These are phyloP conservation scores for Amanita exitialis DNA, from an alignment of 768 basidiomycete genomes.

Conservation along the genomic window DNA sequence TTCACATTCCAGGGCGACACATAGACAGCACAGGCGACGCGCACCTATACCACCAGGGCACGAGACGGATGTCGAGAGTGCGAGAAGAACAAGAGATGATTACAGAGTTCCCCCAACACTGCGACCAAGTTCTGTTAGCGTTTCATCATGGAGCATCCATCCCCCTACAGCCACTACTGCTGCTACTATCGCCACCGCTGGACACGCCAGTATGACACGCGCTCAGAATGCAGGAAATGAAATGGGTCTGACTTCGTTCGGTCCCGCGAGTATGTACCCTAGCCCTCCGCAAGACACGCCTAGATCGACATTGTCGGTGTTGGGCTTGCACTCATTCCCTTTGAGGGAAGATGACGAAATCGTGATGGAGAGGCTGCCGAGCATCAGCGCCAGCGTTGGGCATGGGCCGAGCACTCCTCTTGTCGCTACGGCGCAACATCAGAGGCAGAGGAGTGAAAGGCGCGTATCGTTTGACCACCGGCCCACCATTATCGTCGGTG, in stretches of 20 bases:
- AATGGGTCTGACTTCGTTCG: conserved; percentile 2
- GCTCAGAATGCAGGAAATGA: background rate
- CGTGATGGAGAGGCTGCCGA: conserved; percentile 4
- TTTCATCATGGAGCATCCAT: conserved; percentile 4
- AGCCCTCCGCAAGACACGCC: conserved; percentile 2
- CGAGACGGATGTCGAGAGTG: conserved; percentile 7
- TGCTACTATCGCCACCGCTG: conserved; percentile 1
- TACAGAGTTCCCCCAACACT: background rate
- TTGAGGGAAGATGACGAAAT: conserved; percentile 5
- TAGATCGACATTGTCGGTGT: background rate
- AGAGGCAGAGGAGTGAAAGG: conserved; percentile 3
- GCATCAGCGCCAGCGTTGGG: background rate
- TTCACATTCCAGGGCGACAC: background rate
- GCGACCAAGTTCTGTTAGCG: background rate
- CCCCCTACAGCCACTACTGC: background rate
- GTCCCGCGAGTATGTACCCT: conserved; percentile 5
- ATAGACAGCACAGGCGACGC: background rate
- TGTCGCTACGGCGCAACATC: background rate
- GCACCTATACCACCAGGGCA: background rate
- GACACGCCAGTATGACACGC: background rate
- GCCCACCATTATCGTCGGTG: background rate
- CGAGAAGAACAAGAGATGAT: conserved; percentile 1
- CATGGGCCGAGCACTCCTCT: background rate
- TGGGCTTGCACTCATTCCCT: conserved; percentile 2
- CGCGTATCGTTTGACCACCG: conserved; percentile 2